Evolutionary conservation across 768 basidiomycete genomes (phyloP).

Genomic region (Mycena haematopus): DNA sequence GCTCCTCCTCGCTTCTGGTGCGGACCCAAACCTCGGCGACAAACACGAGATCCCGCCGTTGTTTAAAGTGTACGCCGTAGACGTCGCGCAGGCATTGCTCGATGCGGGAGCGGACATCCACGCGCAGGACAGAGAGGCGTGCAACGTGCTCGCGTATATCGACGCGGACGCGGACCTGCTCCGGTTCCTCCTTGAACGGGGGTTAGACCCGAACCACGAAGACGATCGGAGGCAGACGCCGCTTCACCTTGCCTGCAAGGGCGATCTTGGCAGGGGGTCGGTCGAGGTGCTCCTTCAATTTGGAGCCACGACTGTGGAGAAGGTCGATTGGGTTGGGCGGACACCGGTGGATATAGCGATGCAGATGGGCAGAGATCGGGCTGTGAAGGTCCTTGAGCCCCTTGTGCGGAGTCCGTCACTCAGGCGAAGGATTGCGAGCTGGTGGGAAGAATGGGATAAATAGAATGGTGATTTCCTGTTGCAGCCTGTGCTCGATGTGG

Average conservation of each 20-base stretch:
- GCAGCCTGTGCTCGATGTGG: too few species aligned
- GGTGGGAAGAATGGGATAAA: too few species aligned
- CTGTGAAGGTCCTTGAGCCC: too few species aligned
- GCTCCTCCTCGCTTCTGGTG: not conserved
- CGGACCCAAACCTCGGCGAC: not conserved
- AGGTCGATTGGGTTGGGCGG: too few species aligned
- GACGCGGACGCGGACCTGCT: not conserved
- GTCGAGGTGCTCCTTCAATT: not conserved
- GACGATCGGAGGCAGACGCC: not conserved
- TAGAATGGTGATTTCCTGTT: too few species aligned
- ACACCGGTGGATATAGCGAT: too few species aligned
- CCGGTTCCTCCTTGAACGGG: not conserved
- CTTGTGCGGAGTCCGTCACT: too few species aligned
- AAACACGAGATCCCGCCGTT: not conserved
- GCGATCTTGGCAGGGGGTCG: too few species aligned
- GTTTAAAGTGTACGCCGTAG: not conserved
- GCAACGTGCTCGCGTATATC: not conserved
- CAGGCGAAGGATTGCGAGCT: too few species aligned
- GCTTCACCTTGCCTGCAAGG: not conserved
- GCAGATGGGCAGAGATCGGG: too few species aligned
- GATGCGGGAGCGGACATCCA: not conserved
- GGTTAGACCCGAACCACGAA: not conserved
- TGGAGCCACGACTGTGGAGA: not conserved
- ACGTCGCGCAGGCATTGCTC: not conserved
- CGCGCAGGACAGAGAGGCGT: not conserved